Evolutionary conservation across 2,329 filamentous ascomycete species (phyloP).

Genomic region (Trichoderma sp.): DNA sequence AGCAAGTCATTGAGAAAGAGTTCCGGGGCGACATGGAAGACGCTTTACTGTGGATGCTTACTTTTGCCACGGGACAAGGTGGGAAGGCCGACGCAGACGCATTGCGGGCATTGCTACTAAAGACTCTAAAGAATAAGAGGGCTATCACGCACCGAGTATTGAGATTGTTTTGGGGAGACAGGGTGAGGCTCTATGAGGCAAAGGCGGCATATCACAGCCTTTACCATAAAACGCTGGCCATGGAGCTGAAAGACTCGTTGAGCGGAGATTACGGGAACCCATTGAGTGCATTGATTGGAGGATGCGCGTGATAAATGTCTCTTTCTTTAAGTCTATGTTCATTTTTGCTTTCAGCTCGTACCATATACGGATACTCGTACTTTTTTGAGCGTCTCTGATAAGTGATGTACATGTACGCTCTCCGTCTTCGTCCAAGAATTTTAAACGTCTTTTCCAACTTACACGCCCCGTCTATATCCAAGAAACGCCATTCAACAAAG

Average conservation of each 20-base stretch:
- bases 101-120: constrained; percentile 36
- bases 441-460: too few species aligned
- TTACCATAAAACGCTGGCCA: constrained; percentile 29
- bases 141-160: constrained; percentile 9
- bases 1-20: constrained; percentile 11
- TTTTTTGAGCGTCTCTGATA: too few species aligned
- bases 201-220: constrained; percentile 33
- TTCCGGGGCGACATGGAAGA: constrained; percentile 41
- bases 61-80: constrained; percentile 34
- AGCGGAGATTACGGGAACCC: constrained; percentile 35
- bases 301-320: constrained; percentile 18
- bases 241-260: constrained; percentile 32
- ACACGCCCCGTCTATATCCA: neutral
- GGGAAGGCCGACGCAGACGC: constrained; percentile 36
- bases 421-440: too few species aligned
- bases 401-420: too few species aligned
- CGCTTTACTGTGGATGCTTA: constrained; percentile 39
- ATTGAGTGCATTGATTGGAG: constrained; percentile 35
- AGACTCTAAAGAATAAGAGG: constrained; percentile 33
- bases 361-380: too few species aligned
- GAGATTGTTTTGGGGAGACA: constrained; percentile 36
- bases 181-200: constrained; percentile 34
- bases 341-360: neutral
- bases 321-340: neutral
- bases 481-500: too few species aligned